Evolutionary conservation across 2,329 filamentous ascomycete species (phyloP), one percentile per base, ranked within the genome.

Genomic region (Ascochyta clinopodiicola): DNA sequence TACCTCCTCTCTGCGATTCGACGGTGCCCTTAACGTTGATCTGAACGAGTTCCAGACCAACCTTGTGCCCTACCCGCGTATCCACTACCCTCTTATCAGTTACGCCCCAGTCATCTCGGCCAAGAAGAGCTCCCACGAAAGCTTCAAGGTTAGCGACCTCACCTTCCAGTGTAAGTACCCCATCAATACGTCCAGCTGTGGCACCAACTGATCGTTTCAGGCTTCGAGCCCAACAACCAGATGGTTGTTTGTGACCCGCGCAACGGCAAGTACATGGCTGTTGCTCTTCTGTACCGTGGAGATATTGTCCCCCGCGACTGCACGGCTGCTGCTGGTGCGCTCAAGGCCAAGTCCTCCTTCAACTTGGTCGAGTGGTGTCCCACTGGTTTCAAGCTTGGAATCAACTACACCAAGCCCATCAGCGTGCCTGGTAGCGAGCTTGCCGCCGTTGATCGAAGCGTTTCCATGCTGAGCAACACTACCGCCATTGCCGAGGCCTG

Each of bases 341-440:
- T 90, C 73, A 90, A 90, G 81, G 84, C 86, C 74, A 89, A 88
- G 81, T 73, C 85, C 22, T 88, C 87, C 8, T 89, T 90, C 81
- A 88, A 89, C 80, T 79, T 90, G 36, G 87, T 90, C 56, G 87
- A 90, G 76, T 90, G 88, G 88, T 90, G 87, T 78, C 88, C 88
- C 21, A 90, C 87, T 55, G 87, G 87, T 57, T 90, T 90, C 83
- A 90, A 90, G 84, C 81, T 90, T 56, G 88, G 87, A 67, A 89
- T 90, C 82, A 89, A 88, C 82, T 88, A 88, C 81, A 89, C 81
- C 86, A 76, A 75, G 77, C 95, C 94, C 68, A 88, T 96, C 83
- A 90, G 91, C 81, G 93, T 97, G 55, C 95, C 92, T 71, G 96
- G 96, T 80, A 94, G 94, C 74, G 95, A 98, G 77, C 88, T 98